A percentile compares a stretch with the other conserved stretches of the same genome.
Evolutionary conservation across 768 basidiomycete genomes (phyloP).

Genomic region (Pisolithus marmoratus): DNA sequence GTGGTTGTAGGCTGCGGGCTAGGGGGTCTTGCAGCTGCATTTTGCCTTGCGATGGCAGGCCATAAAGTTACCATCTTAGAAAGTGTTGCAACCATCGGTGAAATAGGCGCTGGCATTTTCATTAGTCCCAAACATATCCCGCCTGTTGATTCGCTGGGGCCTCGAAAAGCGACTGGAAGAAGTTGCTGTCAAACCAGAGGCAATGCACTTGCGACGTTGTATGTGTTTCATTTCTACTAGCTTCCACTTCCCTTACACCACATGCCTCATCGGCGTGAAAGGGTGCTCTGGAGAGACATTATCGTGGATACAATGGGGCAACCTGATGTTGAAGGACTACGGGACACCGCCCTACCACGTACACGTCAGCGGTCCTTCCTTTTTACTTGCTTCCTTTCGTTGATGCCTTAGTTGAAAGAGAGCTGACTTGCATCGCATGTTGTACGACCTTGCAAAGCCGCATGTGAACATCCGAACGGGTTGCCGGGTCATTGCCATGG

Average conservation of each 20-base stretch:
- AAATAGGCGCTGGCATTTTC: conserved; percentile 51
- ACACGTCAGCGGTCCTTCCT: conserved; percentile 23
- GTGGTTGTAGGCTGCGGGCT: conserved; percentile 48
- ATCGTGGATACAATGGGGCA: conserved; percentile 32
- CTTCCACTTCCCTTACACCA: neutral
- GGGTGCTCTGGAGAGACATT: conserved; percentile 31
- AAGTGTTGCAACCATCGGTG: conserved; percentile 31
- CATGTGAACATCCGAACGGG: conserved; percentile 32
- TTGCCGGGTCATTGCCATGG: conserved; percentile 31
- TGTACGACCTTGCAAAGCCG: conserved; percentile 31
- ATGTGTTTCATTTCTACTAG: neutral
- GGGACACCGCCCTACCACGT: conserved; percentile 30
- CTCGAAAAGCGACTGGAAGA: conserved; percentile 35
- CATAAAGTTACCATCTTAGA: conserved; percentile 48
- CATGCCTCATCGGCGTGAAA: neutral
- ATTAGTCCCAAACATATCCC: conserved; percentile 38
- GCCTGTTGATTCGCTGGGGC: conserved; percentile 49
- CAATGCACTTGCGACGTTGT: conserved; percentile 40
- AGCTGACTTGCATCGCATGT: conserved; percentile 41
- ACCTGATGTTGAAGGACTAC: conserved; percentile 24
- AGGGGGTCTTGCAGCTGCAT: conserved; percentile 43
- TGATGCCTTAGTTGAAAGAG: conserved; percentile 23
- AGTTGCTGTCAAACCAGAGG: conserved; percentile 34
- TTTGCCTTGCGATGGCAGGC: conserved; percentile 39
- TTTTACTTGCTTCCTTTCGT: neutral